Evolutionary conservation across 768 basidiomycete species (phyloP).

Genomic region (Pleurotus djamor): DNA sequence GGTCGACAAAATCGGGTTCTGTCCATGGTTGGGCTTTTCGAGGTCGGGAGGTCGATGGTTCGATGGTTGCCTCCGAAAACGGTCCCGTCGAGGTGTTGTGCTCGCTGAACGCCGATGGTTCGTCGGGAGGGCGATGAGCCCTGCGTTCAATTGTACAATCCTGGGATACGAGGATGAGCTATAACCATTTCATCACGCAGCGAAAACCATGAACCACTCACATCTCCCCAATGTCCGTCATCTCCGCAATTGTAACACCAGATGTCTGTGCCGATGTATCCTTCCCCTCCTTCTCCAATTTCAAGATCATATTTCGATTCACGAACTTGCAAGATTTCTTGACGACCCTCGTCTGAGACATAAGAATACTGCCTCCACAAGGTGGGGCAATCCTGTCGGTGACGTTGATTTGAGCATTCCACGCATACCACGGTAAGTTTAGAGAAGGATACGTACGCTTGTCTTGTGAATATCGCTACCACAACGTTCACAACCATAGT

Average conservation of each 20-base stretch:
- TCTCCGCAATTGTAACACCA: slow-evolving; percentile 86
- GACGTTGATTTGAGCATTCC: not conserved
- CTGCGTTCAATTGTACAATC: slow-evolving; percentile 51
- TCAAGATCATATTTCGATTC: slow-evolving; percentile 44
- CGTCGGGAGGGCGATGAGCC: slow-evolving; percentile 35
- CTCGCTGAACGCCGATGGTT: slow-evolving; percentile 66
- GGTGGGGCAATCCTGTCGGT: slow-evolving; percentile 73
- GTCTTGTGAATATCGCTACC: slow-evolving; percentile 60
- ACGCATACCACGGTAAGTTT: not conserved
- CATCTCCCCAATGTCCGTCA: slow-evolving; percentile 77
- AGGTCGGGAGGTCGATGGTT: slow-evolving; percentile 20
- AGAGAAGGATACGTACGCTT: slow-evolving; percentile 43
- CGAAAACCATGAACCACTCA: slow-evolving; percentile 36
- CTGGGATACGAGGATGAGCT: slow-evolving; percentile 27
- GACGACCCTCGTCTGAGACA: slow-evolving; percentile 51
- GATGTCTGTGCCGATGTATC: slow-evolving; percentile 67
- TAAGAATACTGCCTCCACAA: slow-evolving; percentile 83
- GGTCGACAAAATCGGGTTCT: slow-evolving; percentile 17
- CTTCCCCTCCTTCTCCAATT: slow-evolving; percentile 75
- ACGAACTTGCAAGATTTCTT: slow-evolving; percentile 39
- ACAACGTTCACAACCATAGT: slow-evolving; percentile 65
- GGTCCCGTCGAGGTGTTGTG: slow-evolving; percentile 65
- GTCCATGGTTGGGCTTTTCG: slow-evolving; percentile 44
- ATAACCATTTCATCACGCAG: not conserved
- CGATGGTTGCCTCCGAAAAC: slow-evolving; percentile 51